A percentile compares a stretch with the other conserved stretches of the same genome.
These are phyloP conservation scores for Raddia guianensis DNA, from an alignment of 176 grass and related monocot genomes.

Conservation along the genomic window DNA sequence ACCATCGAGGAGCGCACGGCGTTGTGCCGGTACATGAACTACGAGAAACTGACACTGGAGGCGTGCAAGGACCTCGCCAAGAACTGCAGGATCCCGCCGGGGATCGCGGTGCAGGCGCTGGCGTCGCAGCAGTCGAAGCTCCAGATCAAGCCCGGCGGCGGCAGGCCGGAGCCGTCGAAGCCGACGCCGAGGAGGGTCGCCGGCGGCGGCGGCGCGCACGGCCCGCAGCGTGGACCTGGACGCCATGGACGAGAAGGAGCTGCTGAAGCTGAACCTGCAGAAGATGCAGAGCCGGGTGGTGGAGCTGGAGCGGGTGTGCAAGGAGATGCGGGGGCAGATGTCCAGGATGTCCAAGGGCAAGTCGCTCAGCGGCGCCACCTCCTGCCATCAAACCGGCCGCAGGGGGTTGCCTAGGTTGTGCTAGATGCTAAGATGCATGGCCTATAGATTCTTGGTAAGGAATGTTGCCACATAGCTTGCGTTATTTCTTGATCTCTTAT, in stretches of 20 bases:
- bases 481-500: slow-evolving; percentile 3
- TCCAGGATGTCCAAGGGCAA: slow-evolving; percentile 66
- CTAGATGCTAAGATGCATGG: slow-evolving; percentile 31
- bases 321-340: slow-evolving; percentile 74
- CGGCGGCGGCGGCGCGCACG: background rate
- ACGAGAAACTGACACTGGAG: slow-evolving; percentile 86
- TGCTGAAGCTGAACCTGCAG: slow-evolving; percentile 62
- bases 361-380: slow-evolving; percentile 37
- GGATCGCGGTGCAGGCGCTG: slow-evolving; percentile 79
- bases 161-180: slow-evolving; percentile 28
- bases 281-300: slow-evolving; percentile 81
- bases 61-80: slow-evolving; percentile 92
- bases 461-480: slow-evolving; percentile 5
- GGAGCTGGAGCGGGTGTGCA: slow-evolving; percentile 82
- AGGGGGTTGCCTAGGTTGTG: slow-evolving; percentile 82
- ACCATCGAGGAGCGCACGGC: slow-evolving; percentile 61
- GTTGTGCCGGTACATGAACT: slow-evolving; percentile 87
- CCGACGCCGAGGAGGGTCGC: slow-evolving; percentile 41
- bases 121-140: slow-evolving; percentile 66
- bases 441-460: background rate
- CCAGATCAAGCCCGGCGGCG: slow-evolving; percentile 29
- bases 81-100: slow-evolving; percentile 73
- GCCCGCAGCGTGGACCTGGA: slow-evolving; percentile 17
- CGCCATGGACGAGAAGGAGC: slow-evolving; percentile 60
- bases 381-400: slow-evolving; percentile 45